Evolutionary conservation across 1,284 basidiomycete species (phyloP).

Genomic region (Rhodotorula sp.): DNA sequence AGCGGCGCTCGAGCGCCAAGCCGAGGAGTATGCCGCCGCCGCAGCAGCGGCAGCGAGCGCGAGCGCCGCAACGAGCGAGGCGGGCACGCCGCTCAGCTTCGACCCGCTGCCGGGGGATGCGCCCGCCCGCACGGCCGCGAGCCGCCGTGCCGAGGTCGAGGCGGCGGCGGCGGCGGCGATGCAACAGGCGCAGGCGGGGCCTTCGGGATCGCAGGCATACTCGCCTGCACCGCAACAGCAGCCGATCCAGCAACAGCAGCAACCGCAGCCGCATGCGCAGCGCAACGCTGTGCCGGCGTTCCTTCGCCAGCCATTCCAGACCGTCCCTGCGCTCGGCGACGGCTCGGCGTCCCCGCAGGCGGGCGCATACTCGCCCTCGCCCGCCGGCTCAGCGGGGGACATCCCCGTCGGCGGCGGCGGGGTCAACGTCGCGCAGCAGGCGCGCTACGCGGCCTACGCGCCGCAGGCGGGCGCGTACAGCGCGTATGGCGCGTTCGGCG

Average conservation of each 20-base stretch:
- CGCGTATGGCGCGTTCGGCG: background rate
- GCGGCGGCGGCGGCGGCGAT: background rate
- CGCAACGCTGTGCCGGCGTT: conserved; percentile 8
- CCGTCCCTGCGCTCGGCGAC: conserved; percentile 12
- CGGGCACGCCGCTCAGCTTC: conserved; percentile 22
- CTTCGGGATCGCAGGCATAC: background rate
- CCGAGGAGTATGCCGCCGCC: conserved; percentile 27
- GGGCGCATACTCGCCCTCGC: too few relatives aligned
- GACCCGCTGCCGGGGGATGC: conserved; percentile 16
- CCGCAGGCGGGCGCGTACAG: background rate
- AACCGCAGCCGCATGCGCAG: background rate
- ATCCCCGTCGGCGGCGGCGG: background rate
- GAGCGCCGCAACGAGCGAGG: conserved; percentile 7
- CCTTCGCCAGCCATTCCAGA: conserved; percentile 10
- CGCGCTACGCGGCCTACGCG: background rate
- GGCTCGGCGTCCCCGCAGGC: background rate
- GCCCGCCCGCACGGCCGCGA: conserved; percentile 24
- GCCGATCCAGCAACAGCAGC: background rate
- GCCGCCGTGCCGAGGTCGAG: background rate
- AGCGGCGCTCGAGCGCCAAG: conserved; percentile 19
- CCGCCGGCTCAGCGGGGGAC: background rate
- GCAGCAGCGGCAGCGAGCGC: background rate
- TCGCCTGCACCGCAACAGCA: background rate
- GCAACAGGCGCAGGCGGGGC: conserved; percentile 1
- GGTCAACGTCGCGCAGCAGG: background rate